phyloP scores from a whole-genome alignment of 2,329 filamentous ascomycete species.

The Sclerotinia subarctica region DNA sequence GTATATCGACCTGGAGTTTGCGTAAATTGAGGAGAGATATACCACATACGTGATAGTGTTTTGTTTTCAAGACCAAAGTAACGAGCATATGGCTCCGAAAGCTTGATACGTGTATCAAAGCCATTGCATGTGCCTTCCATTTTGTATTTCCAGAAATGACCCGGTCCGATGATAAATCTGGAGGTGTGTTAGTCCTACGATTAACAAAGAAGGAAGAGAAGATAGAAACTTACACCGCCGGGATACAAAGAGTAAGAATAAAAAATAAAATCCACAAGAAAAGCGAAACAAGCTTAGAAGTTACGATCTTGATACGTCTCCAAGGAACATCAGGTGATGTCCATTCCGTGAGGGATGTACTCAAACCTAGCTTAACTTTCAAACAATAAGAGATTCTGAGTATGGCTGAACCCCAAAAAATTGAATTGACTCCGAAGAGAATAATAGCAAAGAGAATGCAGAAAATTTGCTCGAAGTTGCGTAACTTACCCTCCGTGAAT shows the following conservation, averaged over 20 bases:
- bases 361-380: not conserved
- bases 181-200: not conserved
- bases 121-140: not conserved
- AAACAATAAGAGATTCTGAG: not conserved
- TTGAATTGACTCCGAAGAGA: not conserved
- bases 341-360: not conserved
- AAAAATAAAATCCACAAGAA: not conserved
- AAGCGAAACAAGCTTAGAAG: not conserved
- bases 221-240: not conserved
- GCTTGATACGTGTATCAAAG: conserved; percentile 3
- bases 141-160: not conserved
- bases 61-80: not conserved
- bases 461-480: not conserved
- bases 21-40: not conserved
- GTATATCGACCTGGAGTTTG: not conserved
- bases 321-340: not conserved
- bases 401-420: not conserved
- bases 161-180: not conserved
- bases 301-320: not conserved
- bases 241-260: not conserved
- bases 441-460: too few species aligned
- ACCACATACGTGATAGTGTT: not conserved
- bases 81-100: not conserved
- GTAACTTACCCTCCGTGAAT: not conserved
- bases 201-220: not conserved